These are phyloP conservation scores for Geranomyces variabilis DNA, from an alignment of 192 early-diverging fungal species.

Conservation along the genomic window DNA sequence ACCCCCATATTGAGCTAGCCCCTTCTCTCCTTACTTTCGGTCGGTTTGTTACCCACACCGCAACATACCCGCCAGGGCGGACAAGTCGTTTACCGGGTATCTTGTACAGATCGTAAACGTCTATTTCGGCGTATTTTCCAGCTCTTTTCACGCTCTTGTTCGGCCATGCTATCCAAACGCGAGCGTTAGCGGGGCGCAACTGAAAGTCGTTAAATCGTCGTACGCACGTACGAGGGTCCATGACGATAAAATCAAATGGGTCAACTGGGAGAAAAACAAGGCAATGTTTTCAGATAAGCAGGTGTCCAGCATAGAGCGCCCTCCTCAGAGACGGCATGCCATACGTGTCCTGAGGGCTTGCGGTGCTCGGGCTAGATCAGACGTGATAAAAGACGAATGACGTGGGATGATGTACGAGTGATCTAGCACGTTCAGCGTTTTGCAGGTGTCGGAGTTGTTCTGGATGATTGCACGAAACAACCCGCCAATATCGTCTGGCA, in stretches of 20 bases:
- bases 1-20: too few species aligned
- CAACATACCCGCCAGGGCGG: slow-evolving; percentile 45
- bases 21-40: slow-evolving; percentile 39
- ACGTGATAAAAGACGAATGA: slow-evolving; percentile 30
- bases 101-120: slow-evolving; percentile 68
- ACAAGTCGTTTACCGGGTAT: slow-evolving; percentile 60
- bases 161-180: slow-evolving; percentile 66
- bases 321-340: background rate
- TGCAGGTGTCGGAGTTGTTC: background rate
- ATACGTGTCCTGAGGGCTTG: slow-evolving; percentile 11
- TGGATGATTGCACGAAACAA: slow-evolving; percentile 8
- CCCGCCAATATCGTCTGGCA: background rate
- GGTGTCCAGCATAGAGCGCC: too few species aligned
- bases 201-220: too few species aligned
- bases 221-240: slow-evolving; percentile 25
- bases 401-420: slow-evolving; percentile 36
- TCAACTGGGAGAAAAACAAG: slow-evolving; percentile 10
- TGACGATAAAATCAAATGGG: slow-evolving; percentile 25
- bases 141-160: slow-evolving; percentile 64
- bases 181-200: too few species aligned
- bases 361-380: slow-evolving; percentile 26
- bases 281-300: too few species aligned
- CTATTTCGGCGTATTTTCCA: slow-evolving; percentile 57
- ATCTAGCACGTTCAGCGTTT: slow-evolving; percentile 6
- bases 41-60: slow-evolving; percentile 76